Evolutionary conservation across 805 yeast species (phyloP), one percentile per base, ranked within the genome.

Genomic region (Cyberlindnera subsufficiens): DNA sequence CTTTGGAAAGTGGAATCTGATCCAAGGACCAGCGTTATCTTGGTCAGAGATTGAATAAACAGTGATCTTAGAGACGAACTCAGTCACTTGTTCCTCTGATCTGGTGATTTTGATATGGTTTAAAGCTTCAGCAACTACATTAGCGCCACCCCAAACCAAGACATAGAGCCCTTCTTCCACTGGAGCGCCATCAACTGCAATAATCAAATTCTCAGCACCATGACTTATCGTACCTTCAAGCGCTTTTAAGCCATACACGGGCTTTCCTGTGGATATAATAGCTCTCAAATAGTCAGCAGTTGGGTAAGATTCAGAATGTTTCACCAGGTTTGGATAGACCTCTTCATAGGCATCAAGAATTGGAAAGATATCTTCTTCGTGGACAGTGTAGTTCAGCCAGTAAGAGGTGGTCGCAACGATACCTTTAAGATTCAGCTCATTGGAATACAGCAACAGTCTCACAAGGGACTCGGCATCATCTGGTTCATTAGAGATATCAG

Each of bases 1-100:
- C 17, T 38, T 25, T 13, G 65, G 65, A 40, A 51, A 62, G 17
- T 52, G 32, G 37, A 36, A 40, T 44, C 66, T 51, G 31, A 62
- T 58, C 65, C 65, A 62, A 14, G 59, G 54, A 13, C 65, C 65
- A 8, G 60, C 45, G 45, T 60, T 52, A 38, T 62, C 67, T 44
- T 62, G 66, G 39, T 62, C 66, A 1, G 65, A 61, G 30, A 61
- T 62, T 6, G 62, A 30, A 46, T 60, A 61, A 16, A 58, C 54
- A 13, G 45, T 41, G 15, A 60, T 7, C 40, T 58, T 61, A 3
- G 33, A 18, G 6, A 43, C 40, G 33, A 60, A 55, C 15, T 25
- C 17, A 1, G 38, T 51, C 3, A 53, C 30, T 36, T 56, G 51
- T 7, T 34, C 37, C 2, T 22, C 42, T 6, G 47, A 30, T 42